Evolutionary conservation across 352 stramenopile species (phyloP).

Genomic region (Peronospora belbahrii): DNA sequence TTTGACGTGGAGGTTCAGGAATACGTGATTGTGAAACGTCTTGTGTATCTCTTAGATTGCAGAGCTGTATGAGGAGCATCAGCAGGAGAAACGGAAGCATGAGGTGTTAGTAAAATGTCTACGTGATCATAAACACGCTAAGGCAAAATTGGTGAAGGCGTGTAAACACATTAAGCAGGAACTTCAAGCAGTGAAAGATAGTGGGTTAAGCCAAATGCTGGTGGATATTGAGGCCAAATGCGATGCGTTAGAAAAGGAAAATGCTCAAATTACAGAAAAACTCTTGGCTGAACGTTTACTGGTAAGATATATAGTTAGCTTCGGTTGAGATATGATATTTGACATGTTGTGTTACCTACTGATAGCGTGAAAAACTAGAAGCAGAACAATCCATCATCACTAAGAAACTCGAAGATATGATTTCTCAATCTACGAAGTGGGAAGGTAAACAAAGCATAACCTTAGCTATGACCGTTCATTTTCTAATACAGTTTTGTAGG

Average conservation of each 20-base stretch:
- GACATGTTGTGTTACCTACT: neutral
- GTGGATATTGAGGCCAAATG: conserved; percentile 58
- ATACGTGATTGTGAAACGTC: neutral
- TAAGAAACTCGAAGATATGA: conserved; percentile 21
- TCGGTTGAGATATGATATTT: neutral
- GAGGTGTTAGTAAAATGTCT: conserved; percentile 60
- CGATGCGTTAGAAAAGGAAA: conserved; percentile 39
- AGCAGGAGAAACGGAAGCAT: conserved; percentile 62
- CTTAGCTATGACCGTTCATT: neutral
- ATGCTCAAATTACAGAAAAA: conserved; percentile 28
- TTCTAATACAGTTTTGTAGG: conserved; percentile 16
- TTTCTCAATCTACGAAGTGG: conserved; percentile 19
- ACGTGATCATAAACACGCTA: conserved; percentile 59
- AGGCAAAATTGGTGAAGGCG: conserved; percentile 62
- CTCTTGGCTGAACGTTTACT: conserved; percentile 29
- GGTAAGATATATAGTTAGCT: conserved; percentile 16
- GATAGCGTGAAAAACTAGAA: conserved; percentile 20
- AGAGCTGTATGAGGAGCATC: conserved; percentile 58
- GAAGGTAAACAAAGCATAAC: conserved; percentile 16
- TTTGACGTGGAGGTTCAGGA: neutral
- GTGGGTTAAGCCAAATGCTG: conserved; percentile 54
- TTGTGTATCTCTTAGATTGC: conserved; percentile 31
- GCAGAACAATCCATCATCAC: conserved; percentile 4
- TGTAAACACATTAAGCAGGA: conserved; percentile 58
- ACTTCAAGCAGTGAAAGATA: conserved; percentile 55